These are phyloP conservation scores for Aphanocladium album DNA, from an alignment of 2,329 filamentous ascomycete genomes.

Conservation along the genomic window DNA sequence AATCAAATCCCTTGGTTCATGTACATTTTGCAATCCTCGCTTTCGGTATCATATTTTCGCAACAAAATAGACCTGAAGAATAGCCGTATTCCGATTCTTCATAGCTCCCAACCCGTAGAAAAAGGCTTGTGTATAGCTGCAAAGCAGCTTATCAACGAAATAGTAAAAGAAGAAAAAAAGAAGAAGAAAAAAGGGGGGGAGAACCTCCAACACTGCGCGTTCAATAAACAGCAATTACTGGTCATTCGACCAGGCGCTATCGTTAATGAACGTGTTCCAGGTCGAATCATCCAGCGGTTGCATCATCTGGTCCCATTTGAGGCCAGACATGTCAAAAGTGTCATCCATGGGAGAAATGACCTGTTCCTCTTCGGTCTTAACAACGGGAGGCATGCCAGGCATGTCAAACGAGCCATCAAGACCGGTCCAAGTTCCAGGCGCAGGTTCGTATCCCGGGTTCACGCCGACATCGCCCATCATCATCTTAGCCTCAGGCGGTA, in stretches of 20 bases:
- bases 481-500: slow-evolving; percentile 39
- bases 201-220: not conserved
- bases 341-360: not conserved
- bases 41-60: not conserved
- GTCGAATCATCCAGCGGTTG: slow-evolving; percentile 22
- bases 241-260: slow-evolving; percentile 19
- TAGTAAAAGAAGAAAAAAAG: not conserved
- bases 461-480: slow-evolving; percentile 30
- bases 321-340: not conserved
- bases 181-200: too few species aligned
- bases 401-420: slow-evolving; percentile 11
- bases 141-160: not conserved
- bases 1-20: not conserved
- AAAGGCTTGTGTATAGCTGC: not conserved
- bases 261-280: slow-evolving; percentile 29
- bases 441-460: slow-evolving; percentile 19
- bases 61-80: not conserved
- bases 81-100: not conserved
- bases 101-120: not conserved
- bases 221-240: not conserved
- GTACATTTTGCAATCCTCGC: not conserved
- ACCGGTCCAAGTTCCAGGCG: slow-evolving; percentile 13
- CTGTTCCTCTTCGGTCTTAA: slow-evolving; percentile 2
- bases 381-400: not conserved
- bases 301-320: slow-evolving; percentile 15